These are phyloP conservation scores for Ogataea saltuana DNA, from an alignment of 805 yeast genomes.

Conservation along the genomic window DNA sequence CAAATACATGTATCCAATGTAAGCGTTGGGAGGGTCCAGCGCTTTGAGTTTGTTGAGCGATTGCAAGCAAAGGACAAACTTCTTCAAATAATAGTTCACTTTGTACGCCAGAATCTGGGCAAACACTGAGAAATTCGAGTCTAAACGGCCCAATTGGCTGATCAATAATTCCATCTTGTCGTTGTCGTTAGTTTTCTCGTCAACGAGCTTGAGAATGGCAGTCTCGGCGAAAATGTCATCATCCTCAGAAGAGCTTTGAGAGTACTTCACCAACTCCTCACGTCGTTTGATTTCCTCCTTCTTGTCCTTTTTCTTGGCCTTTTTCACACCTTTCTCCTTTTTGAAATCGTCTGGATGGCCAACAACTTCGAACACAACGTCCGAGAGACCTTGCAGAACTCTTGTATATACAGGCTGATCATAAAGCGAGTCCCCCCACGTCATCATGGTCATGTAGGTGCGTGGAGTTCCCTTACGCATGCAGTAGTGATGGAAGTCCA, in stretches of 20 bases:
- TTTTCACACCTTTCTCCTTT: constrained; percentile 24
- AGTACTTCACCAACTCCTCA: constrained; percentile 50
- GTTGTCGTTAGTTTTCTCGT: constrained; percentile 27
- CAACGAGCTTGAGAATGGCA: constrained; percentile 29
- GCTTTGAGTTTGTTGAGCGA: constrained; percentile 38
- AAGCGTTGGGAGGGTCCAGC: constrained; percentile 20
- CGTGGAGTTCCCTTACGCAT: constrained; percentile 89
- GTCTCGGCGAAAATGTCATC: constrained; percentile 61
- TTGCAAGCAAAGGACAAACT: constrained; percentile 48
- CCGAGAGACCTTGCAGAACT: constrained; percentile 63
- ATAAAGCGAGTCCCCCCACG: constrained; percentile 81
- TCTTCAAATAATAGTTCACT: constrained; percentile 41
- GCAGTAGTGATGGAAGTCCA: constrained; percentile 92
- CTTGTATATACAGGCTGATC: constrained; percentile 71
- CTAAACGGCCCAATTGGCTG: constrained; percentile 37
- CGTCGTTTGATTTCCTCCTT: constrained; percentile 56
- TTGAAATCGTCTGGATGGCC: constrained; percentile 28
- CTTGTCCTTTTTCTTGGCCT: constrained; percentile 51
- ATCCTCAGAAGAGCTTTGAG: constrained; percentile 42
- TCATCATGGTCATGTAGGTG: constrained; percentile 71
- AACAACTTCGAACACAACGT: constrained; percentile 49
- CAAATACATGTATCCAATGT: constrained; percentile 24
- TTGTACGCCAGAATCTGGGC: constrained; percentile 30
- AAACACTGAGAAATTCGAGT: constrained; percentile 37
- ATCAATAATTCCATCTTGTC: constrained; percentile 46